Evolutionary conservation across 768 basidiomycete genomes (phyloP).

Genomic region (Saitozyma sp.): DNA sequence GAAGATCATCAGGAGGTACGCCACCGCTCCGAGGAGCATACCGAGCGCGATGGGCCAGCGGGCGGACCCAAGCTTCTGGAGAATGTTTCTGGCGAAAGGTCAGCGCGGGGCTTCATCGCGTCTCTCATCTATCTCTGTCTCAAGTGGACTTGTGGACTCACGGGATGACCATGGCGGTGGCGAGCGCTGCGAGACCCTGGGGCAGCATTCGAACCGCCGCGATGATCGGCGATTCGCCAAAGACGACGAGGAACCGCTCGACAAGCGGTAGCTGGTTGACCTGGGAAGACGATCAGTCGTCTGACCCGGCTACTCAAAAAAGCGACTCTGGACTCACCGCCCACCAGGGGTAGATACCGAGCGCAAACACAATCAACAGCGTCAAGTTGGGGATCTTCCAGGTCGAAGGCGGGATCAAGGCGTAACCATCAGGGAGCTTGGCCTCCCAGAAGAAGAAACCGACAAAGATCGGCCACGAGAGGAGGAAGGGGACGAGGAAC

Average conservation of each 20-base stretch:
- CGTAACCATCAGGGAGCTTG: constrained; percentile 6
- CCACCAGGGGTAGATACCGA: constrained; percentile 30
- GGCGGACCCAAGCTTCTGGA: background rate
- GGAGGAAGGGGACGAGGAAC: constrained; percentile 30
- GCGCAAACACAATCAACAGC: constrained; percentile 21
- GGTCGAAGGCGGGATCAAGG: constrained; percentile 28
- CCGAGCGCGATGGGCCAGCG: constrained; percentile 13
- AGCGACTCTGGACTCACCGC: background rate
- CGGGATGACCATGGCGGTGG: constrained; percentile 10
- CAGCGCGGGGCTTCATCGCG: background rate
- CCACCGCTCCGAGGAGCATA: constrained; percentile 5
- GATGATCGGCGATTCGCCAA: constrained; percentile 23
- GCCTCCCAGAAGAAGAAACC: constrained; percentile 41
- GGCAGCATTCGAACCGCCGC: constrained; percentile 28
- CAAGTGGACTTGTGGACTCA: background rate
- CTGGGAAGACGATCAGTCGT: background rate
- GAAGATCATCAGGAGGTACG: background rate
- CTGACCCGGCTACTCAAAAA: background rate
- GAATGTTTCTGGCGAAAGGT: background rate
- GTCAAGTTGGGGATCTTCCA: constrained; percentile 39
- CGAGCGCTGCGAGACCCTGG: constrained; percentile 13
- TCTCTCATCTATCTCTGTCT: no score
- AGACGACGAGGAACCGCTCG: constrained; percentile 13
- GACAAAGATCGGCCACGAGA: constrained; percentile 20
- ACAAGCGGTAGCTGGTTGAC: constrained; percentile 11